phyloP scores from a whole-genome alignment of 2,329 filamentous ascomycete genomes.

The Exophiala dermatitidis region DNA sequence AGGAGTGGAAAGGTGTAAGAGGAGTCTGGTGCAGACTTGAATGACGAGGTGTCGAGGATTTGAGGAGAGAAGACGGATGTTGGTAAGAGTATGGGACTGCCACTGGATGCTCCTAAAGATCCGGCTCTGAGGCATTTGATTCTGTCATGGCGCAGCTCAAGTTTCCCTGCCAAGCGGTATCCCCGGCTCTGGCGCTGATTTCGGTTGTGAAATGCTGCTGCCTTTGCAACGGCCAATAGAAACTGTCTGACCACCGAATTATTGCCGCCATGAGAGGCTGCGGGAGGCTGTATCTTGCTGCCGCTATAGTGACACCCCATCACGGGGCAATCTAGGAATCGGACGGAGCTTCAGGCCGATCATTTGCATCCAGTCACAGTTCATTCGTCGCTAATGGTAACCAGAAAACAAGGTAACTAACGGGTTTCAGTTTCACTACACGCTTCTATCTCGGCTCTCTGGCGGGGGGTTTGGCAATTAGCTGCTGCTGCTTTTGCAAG shows the following conservation, averaged over 20 bases:
- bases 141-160: not conserved
- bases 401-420: not conserved
- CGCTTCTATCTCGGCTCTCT: not conserved
- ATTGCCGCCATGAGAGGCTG: not conserved
- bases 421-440: not conserved
- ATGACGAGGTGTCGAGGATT: not conserved
- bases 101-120: not conserved
- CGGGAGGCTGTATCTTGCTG: not conserved
- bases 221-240: not conserved
- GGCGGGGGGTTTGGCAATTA: not conserved
- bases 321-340: not conserved
- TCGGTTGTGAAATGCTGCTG: not conserved
- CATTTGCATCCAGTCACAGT: not conserved
- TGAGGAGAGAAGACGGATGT: not conserved
- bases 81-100: not conserved
- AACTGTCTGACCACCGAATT: not conserved
- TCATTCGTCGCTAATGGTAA: not conserved
- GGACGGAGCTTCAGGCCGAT: not conserved
- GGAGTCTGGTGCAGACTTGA: not conserved
- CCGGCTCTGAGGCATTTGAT: not conserved
- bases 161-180: not conserved
- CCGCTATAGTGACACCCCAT: not conserved
- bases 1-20: conserved; percentile 3
- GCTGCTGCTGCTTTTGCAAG: too few species aligned
- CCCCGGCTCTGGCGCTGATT: not conserved